Evolutionary conservation across 306 rosid genomes (phyloP), one percentile per base, ranked within the genome.

Genomic region (Albizia julibrissin): DNA sequence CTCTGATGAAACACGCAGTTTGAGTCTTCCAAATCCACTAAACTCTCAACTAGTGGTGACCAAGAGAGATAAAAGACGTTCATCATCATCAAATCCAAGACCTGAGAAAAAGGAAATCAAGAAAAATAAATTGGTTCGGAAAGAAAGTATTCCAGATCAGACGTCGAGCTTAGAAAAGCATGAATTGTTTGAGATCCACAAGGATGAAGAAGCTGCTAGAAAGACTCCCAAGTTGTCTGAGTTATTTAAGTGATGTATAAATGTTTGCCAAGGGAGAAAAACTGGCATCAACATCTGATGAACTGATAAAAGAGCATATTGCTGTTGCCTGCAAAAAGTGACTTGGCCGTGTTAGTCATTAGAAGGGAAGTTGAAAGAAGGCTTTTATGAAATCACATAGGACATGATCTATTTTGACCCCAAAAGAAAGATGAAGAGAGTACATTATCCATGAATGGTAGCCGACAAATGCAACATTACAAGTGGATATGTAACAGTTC

Each of bases 91-190:
- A 69, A 15, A 10, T 46, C 15, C 13, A 46, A 37, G 40, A 37
- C 40, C 40, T 37, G 40, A 44, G 84, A 85, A 85, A 75, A 40
- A 47, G 44, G 69, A 29, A 31, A 61, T 49, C 75, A 89, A 89
- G 86, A 91, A 86, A 83, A 83, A 56, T 47, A 90, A 86, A 86
- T 59, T 84, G 76, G 75, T 77, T 50, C 74, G 56, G 64, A 79
- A 80, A 80, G 69, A 69, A 13, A n/a, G 56, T 56, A 76, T 24
- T 82, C 74, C 84, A 9, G 68, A 84, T 84, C 77, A 69, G 79
- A 75, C 72, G 64, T 75, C 37, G n/a, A 68, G 79, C 43, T 56
- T 10, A 62, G 69, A 40, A 78, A 69, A 70, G 43, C 47, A 69
- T 33, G 75, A 44, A 76, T 33, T 72, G 79, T 84, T 37, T 27